Evolutionary conservation across 352 stramenopile genomes (phyloP), one percentile per base, ranked within the genome.

Genomic region (Blastocystis hominis): DNA sequence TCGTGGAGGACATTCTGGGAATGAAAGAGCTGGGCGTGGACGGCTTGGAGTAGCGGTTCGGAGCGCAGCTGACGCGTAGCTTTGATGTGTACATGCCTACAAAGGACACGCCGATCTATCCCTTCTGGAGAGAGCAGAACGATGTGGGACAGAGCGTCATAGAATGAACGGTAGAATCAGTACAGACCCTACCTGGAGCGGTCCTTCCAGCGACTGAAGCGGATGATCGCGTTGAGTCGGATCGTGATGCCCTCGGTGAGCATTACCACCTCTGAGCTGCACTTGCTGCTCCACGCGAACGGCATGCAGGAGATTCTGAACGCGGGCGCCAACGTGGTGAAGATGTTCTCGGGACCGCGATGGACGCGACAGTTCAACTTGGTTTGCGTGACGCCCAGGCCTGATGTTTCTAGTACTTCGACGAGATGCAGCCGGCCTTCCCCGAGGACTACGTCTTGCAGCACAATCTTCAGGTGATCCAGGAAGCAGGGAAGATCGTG

Each of bases 331-430:
- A 78, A 78, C 30, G 68, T 78, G 46, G 47, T 78, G 47, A 78
- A 78, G 68, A 78, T 78, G 68, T 78, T 61, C 46, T 78, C 68
- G 3, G 68, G 68, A 55, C 68, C 68, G 9, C 68, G 56, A 3
- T 78, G 68, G 68, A 78, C 68, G 47, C 68, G 68, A 4, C 10
- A 61, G 34, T 78, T 78, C 68, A 78, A 78, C n/a, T 42, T 78
- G 24, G 68, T 78, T 4, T 13, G 68, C 6, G 6, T 6, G 40
- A 24, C 15, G 42, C 10, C 3, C 4, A 13, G 46, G 24, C 10
- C n/a, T 78, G 17, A 61, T 17, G 24, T 7, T 13, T 20, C 9
- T 55, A 78, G 68, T 78, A 78, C 46, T 78, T 78, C 47, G 68
- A 78, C 30, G 68, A 78, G 47, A 78, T 78, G 68, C 40, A 42